Evolutionary conservation across 139 green algal genomes (phyloP).

Genomic region (Monoraphidium neglectum): DNA sequence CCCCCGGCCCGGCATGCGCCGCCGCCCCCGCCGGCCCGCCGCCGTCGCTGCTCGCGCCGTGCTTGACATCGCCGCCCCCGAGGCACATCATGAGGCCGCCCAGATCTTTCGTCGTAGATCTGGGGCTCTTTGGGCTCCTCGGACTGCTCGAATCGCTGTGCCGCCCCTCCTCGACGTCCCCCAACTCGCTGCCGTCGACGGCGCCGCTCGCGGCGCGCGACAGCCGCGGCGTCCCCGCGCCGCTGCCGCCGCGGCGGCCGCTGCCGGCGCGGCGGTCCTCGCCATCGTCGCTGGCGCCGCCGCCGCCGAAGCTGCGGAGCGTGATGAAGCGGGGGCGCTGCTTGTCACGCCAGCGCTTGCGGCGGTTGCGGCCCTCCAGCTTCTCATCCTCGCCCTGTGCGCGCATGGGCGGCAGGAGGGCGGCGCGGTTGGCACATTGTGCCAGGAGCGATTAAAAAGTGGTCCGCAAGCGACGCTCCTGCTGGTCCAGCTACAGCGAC

Average conservation of each 20-base stretch:
- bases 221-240: neutral
- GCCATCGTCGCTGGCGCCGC: neutral
- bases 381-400: neutral
- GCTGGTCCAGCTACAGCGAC: no score
- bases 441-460: neutral
- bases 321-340: neutral
- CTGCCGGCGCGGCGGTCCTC: neutral
- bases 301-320: neutral
- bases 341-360: neutral
- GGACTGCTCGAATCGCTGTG: no score
- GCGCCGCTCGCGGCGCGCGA: neutral
- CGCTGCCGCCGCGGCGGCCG: neutral
- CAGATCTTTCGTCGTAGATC: no score
- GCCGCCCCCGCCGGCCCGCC: no score
- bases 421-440: neutral
- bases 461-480: no score
- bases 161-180: no score
- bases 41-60: neutral
- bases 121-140: neutral
- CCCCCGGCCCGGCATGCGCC: no score
- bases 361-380: constrained; percentile 11
- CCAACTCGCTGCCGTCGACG: neutral
- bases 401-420: neutral
- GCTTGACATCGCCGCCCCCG: neutral
- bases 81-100: no score